phyloP scores from a whole-genome alignment of 768 basidiomycete genomes.

The Cystobasidium tubakii region DNA sequence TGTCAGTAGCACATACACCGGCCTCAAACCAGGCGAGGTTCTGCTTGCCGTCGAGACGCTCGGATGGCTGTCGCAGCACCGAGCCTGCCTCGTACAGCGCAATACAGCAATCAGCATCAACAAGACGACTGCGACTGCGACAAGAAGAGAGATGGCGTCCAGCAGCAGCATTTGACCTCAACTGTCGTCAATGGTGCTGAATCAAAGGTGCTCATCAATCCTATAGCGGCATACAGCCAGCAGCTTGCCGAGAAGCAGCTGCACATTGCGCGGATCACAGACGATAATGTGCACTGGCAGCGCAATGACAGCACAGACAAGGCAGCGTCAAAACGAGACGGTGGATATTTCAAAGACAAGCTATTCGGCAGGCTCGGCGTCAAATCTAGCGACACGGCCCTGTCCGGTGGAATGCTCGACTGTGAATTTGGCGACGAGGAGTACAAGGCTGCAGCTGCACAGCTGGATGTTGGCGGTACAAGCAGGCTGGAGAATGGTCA shows the following conservation, averaged over 20 bases:
- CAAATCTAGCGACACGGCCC: background rate
- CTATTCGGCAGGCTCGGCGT: background rate
- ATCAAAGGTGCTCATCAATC: slow-evolving; percentile 12
- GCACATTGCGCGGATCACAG: background rate
- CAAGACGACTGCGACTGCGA: background rate
- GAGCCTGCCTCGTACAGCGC: slow-evolving; percentile 6
- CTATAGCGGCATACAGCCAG: slow-evolving; percentile 28
- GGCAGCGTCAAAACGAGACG: background rate
- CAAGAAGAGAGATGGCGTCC: background rate
- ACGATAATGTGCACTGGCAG: background rate
- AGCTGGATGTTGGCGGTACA: background rate
- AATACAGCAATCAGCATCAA: background rate
- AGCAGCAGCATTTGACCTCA: background rate
- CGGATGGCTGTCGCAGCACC: background rate
- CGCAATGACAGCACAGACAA: background rate
- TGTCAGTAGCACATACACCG: background rate
- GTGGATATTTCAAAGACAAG: background rate
- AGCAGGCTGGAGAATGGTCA: background rate
- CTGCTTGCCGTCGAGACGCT: background rate
- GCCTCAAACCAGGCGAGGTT: background rate
- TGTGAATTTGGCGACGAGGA: background rate
- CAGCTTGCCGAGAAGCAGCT: slow-evolving; percentile 16
- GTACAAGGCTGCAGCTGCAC: background rate
- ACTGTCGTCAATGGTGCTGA: background rate
- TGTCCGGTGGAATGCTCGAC: background rate